A percentile compares a stretch with the other conserved stretches of the same genome.
phyloP scores from a whole-genome alignment of 1,284 basidiomycete species.

The Vanrija sp. region DNA sequence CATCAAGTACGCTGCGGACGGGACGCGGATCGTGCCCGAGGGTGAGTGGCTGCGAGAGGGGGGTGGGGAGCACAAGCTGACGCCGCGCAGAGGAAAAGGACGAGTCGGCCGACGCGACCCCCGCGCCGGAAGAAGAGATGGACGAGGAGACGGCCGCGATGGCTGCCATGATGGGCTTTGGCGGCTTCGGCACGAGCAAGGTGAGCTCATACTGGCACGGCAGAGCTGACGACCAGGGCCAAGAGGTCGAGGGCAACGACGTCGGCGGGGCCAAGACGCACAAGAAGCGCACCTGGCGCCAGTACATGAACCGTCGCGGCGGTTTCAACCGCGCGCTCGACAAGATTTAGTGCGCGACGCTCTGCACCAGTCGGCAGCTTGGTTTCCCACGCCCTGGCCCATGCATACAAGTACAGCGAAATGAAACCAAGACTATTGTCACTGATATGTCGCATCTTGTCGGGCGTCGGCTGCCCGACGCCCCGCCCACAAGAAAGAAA shows the following conservation, averaged over 20 bases:
- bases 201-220: constrained; percentile 51
- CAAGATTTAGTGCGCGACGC: constrained; percentile 56
- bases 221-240: constrained; percentile 56
- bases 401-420: not conserved
- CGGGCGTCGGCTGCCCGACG: too few species aligned
- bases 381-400: too few species aligned
- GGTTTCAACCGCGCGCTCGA: constrained; percentile 87
- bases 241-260: constrained; percentile 57
- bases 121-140: constrained; percentile 65
- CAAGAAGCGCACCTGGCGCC: constrained; percentile 89
- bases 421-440: too few species aligned
- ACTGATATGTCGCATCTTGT: too few species aligned
- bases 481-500: not conserved
- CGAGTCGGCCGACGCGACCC: constrained; percentile 43
- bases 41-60: constrained; percentile 24
- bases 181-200: constrained; percentile 85
- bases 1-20: constrained; percentile 30
- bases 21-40: constrained; percentile 18
- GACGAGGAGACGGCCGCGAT: constrained; percentile 64
- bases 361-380: too few species aligned
- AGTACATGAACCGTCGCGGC: constrained; percentile 67
- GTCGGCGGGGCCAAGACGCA: constrained; percentile 68
- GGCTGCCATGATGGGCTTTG: constrained; percentile 86
- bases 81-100: constrained; percentile 25
- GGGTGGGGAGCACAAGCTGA: not conserved